phyloP scores from a whole-genome alignment of 345 rosid genomes.

The thale cress (Arabidopsis thaliana) region TAIR10.1 NC_003070.9:11063501-11064000 shows the following conservation, averaged over 20 bases:
- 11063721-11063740: too few species aligned
- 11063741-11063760: background rate
- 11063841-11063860: too few species aligned
- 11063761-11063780: background rate
- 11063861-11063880: background rate
- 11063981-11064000: slow-evolving; percentile 47
- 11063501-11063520: background rate
- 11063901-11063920: slow-evolving; percentile 34
- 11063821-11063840: background rate
- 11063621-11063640: background rate
- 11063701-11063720: background rate
- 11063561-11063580: background rate
- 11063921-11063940: slow-evolving; percentile 28
- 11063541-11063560: slow-evolving; percentile 3
- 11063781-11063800: background rate
- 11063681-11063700: background rate
- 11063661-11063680: background rate
- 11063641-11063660: background rate
- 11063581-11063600: background rate
- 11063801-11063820: background rate
- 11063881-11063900: slow-evolving; percentile 1
- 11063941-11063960: slow-evolving; percentile 26
- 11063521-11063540: background rate
- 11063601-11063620: background rate
- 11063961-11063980: slow-evolving; percentile 43